A percentile compares a stretch with the other conserved stretches of the same genome.
Evolutionary conservation across 768 basidiomycete genomes (phyloP).

Genomic region (Gautieria morchelliformis): DNA sequence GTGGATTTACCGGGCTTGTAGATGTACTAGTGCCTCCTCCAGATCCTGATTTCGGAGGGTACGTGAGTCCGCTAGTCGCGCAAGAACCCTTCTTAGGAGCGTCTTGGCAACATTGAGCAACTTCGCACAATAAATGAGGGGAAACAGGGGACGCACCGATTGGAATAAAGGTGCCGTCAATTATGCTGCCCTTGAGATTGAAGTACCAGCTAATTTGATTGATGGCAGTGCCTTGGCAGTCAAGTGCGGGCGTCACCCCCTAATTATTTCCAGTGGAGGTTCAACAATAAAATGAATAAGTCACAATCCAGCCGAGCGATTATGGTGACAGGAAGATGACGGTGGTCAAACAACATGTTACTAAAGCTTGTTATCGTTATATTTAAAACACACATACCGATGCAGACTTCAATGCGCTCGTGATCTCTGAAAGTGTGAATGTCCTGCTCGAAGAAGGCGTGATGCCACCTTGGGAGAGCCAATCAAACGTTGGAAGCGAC

Average conservation of each 20-base stretch:
- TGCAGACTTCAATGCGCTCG: slow-evolving; percentile 43
- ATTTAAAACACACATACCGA: slow-evolving; percentile 24
- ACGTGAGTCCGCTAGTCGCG: slow-evolving; percentile 47
- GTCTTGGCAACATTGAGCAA: slow-evolving; percentile 25
- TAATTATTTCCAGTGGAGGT: slow-evolving; percentile 11
- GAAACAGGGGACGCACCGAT: slow-evolving; percentile 35
- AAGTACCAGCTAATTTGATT: slow-evolving; percentile 52
- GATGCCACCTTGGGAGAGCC: slow-evolving; percentile 64
- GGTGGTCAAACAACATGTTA: background rate
- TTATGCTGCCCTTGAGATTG: slow-evolving; percentile 51
- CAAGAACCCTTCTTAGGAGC: slow-evolving; percentile 42
- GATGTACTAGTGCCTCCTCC: background rate
- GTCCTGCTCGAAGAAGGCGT: slow-evolving; percentile 51
- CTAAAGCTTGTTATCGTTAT: no score
- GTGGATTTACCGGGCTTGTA: background rate
- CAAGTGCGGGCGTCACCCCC: slow-evolving; percentile 41
- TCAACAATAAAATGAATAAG: background rate
- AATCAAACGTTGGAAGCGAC: slow-evolving; percentile 60
- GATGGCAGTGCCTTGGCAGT: slow-evolving; percentile 32
- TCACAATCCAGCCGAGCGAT: background rate
- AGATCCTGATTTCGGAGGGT: slow-evolving; percentile 42
- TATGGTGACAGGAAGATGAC: no score
- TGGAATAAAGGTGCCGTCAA: slow-evolving; percentile 54
- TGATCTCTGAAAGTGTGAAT: slow-evolving; percentile 45
- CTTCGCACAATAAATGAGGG: slow-evolving; percentile 35